Conservation (phyloP, 2,329 filamentous ascomycete species). For the Pyricularia grisea region DNA sequence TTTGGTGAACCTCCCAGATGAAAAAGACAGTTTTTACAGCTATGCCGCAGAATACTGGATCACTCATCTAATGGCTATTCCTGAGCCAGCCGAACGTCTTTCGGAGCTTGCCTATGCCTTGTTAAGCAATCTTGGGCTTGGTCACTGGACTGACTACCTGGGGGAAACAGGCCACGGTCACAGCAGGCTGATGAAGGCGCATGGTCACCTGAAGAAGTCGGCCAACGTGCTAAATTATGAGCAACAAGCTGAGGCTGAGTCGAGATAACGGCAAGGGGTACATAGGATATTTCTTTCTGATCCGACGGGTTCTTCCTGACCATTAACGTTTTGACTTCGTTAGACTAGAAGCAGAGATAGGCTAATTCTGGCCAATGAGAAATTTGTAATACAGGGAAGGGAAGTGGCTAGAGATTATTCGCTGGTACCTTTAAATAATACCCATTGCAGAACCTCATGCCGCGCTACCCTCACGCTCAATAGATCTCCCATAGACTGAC, state of each 20-base stretch:
- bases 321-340: too few species aligned
- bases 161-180: neutral
- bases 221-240: neutral
- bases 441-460: too few species aligned
- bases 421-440: too few species aligned
- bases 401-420: too few species aligned
- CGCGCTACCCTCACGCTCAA: constrained; percentile 22
- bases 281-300: too few species aligned
- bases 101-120: neutral
- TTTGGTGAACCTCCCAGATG: neutral
- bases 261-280: too few species aligned
- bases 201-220: neutral
- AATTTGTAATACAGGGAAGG: too few species aligned
- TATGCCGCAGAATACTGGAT: neutral
- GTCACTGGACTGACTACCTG: neutral
- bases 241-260: too few species aligned
- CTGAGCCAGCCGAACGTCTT: neutral
- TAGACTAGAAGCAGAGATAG: too few species aligned
- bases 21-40: neutral
- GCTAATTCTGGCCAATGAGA: too few species aligned
- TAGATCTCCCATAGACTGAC: constrained; percentile 95
- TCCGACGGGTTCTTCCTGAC: too few species aligned
- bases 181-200: neutral
- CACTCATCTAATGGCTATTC: neutral
- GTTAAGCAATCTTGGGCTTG: neutral